phyloP scores from a whole-genome alignment of 1,139 yeast species.

The Lodderomyces parapsilosis region DNA sequence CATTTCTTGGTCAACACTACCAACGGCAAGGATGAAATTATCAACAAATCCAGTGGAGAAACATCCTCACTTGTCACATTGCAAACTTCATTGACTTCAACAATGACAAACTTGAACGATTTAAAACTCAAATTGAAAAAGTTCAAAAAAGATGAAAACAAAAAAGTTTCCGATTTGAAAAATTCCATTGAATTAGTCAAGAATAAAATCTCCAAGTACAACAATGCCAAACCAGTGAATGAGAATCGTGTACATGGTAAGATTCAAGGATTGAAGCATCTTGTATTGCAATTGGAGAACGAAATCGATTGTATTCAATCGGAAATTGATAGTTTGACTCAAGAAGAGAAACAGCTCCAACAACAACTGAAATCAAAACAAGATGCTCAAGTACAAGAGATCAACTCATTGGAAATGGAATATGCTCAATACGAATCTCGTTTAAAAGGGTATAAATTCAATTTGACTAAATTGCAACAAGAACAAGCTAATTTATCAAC shows the following conservation, averaged over 20 bases:
- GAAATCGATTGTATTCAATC: constrained; percentile 31
- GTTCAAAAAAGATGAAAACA: constrained; percentile 60
- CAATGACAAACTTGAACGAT: constrained; percentile 53
- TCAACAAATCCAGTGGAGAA: constrained; percentile 37
- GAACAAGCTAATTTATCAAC: constrained; percentile 21
- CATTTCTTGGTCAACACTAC: constrained; percentile 33
- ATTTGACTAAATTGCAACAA: constrained; percentile 23
- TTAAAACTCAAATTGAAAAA: constrained; percentile 55
- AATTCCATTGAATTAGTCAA: constrained; percentile 59
- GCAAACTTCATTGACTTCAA: constrained; percentile 61
- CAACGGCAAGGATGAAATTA: constrained; percentile 22
- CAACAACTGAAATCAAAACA: constrained; percentile 23
- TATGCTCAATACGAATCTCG: constrained; percentile 27
- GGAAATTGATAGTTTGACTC: constrained; percentile 20
- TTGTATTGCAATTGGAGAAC: constrained; percentile 39
- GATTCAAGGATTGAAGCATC: constrained; percentile 41
- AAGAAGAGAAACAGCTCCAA: constrained; percentile 19
- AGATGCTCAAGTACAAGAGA: constrained; percentile 19
- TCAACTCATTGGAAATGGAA: constrained; percentile 23
- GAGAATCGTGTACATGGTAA: constrained; percentile 38
- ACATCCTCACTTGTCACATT: constrained; percentile 57
- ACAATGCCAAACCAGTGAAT: constrained; percentile 20
- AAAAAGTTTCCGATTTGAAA: constrained; percentile 49
- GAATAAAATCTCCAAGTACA: constrained; percentile 43
- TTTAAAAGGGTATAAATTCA: constrained; percentile 21